Evolutionary conservation across 2,329 filamentous ascomycete species (phyloP), one percentile per base, ranked within the genome.

Genomic region (Colletotrichum sp.): DNA sequence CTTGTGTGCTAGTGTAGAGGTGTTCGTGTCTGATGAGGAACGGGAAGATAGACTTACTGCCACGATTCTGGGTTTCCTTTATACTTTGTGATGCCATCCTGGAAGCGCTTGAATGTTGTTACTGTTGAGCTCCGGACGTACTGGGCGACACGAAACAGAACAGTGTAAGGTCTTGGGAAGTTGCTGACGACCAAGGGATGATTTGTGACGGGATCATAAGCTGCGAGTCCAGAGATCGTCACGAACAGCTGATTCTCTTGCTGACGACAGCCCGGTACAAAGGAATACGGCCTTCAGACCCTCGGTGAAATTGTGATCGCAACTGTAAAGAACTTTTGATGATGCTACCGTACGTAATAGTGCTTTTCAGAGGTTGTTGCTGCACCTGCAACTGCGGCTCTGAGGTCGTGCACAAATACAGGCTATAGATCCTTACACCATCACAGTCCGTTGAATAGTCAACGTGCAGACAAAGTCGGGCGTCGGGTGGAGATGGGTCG

Each of bases 311-410:
- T 12, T 48, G 19, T 52, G 11, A 52, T 22, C 6, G 11, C 11
- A 6, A 22, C 39, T 13, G 11, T 52, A 4, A 13, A 52, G 44
- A 13, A 22, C 44, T 3, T 22, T 52, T 13, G 11, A 22, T 22
- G 11, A 52, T 52, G n/a, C n/a, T 22, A 4, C 19, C 0, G 19
- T 44, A 12, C 6, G n/a, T 52, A 0, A 3, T 0, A 52, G n/a
- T 22, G n/a, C 44, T 13, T 52, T 22, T 22, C 44, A 13, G n/a
- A 13, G 44, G n/a, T 52, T 52, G 6, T 13, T 13, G 11, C n/a
- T 22, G 44, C 44, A 7, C 0, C 11, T 52, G 0, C n/a, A 22
- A 22, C n/a, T 52, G n/a, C 44, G 4, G 11, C 44, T 52, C n/a
- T 1, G 11, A 22, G n/a, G 6, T 22, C 11, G 6, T 13, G 44